These are phyloP conservation scores for Venustampulla echinocandica DNA, from an alignment of 495 filamentous ascomycete genomes.

Conservation along the genomic window DNA sequence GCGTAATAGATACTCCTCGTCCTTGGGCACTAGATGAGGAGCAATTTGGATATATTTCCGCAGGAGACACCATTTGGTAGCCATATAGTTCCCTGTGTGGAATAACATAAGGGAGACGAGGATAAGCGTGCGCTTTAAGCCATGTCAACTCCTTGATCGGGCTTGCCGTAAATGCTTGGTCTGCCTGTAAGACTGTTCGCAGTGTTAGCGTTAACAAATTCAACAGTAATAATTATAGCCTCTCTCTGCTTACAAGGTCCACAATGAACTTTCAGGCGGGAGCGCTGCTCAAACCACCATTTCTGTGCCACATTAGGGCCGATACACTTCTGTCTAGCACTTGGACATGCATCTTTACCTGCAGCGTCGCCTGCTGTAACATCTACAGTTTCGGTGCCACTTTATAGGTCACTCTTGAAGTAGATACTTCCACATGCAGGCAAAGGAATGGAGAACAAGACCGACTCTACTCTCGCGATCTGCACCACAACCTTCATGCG, in stretches of 20 bases:
- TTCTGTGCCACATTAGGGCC: background rate
- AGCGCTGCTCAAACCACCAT: background rate
- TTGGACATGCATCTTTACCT: too few species aligned
- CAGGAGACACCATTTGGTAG: background rate
- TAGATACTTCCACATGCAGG: background rate
- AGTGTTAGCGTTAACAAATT: background rate
- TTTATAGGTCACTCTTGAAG: background rate
- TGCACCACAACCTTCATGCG: background rate
- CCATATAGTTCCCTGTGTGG: background rate
- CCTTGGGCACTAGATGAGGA: background rate
- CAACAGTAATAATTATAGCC: background rate
- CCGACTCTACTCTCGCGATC: background rate
- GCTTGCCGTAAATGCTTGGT: background rate
- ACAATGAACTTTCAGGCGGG: background rate
- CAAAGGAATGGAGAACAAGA: background rate
- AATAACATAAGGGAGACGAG: background rate
- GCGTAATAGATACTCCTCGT: background rate
- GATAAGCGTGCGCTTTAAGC: background rate
- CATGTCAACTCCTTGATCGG: background rate
- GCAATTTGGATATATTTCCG: slow-evolving; percentile 1
- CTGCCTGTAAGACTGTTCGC: background rate
- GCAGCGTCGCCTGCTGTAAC: background rate
- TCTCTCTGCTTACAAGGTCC: background rate
- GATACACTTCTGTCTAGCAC: background rate
- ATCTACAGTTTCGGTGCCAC: background rate